Base-by-base conservation (phyloP, 192 early-diverging fungal species). In the Entomortierella lignicola region DNA sequence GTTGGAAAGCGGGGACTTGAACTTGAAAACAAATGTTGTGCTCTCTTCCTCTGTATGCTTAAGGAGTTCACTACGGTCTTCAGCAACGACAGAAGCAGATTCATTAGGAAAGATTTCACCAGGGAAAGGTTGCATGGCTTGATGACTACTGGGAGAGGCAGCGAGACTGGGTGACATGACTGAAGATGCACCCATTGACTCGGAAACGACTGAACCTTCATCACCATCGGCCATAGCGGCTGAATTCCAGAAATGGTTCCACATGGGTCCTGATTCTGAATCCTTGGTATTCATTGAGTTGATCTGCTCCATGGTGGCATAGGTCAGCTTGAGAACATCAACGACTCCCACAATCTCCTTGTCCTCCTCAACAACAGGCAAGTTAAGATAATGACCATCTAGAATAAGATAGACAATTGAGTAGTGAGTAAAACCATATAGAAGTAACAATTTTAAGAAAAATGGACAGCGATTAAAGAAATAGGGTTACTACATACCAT, bases 381-480 rank as follows among this genome's bases (percentile, higher is more conserved):
- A 81, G 72, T 95, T 93, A 41, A 95, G 87, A 75, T 92, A 95
- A 65, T 94, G 92, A 21, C 91, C 89, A 79, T 94, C 94, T 89
- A 70, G 34, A 10, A 37, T 4, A 4, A 37, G 10, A 37, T 7
- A 4, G 10, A 37, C 34, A 37, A 7, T 7, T 37, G 34, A 37
- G 34, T 18, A 55, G 29, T 11, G 54, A 17, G 8, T 55, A 25
- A 30, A 8, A 30, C 29, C 8, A 29, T 0, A 29, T 26, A 30
- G 18, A n/a, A 5, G 12, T 27, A 0, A 56, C 20, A 56, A 12
- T 17, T 18, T 17, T 31, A 37, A 59, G 37, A 42, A 6, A 59
- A 41, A 41, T 13, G 39, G 25, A 50, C 15, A 11, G 15, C n/a
- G 52, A 29, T 61, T 51, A 62, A 62, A 15, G 39, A 37, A n/a